Conservation (phyloP, 441 rosid genomes). For the Metrosideros polymorpha region DNA sequence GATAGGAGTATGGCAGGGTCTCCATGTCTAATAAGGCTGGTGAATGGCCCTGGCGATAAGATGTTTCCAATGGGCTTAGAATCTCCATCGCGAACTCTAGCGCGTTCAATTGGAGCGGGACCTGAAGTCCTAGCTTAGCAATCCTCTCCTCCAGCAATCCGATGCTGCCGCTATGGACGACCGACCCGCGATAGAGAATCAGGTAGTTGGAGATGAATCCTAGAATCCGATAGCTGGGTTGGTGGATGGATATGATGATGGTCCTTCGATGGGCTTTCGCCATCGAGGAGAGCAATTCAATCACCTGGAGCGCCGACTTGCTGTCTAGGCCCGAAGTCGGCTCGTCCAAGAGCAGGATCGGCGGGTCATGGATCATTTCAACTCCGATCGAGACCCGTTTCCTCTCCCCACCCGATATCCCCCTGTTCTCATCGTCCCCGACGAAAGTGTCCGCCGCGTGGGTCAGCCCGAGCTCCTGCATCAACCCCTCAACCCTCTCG, state of each 20-base stretch:
- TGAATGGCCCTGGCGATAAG: constrained; percentile 4
- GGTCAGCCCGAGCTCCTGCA: constrained; percentile 45
- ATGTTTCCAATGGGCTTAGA: constrained; percentile 22
- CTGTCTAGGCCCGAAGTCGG: constrained; percentile 70
- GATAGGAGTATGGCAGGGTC: neutral
- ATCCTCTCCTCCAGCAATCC: constrained; percentile 43
- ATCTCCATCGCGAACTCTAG: constrained; percentile 65
- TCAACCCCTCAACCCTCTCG: constrained; percentile 39
- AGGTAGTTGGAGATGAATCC: constrained; percentile 45
- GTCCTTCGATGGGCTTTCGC: constrained; percentile 42
- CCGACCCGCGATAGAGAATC: constrained; percentile 42
- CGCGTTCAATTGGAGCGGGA: constrained; percentile 46
- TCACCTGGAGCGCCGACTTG: constrained; percentile 55
- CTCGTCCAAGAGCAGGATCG: constrained; percentile 51
- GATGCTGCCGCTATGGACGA: constrained; percentile 37
- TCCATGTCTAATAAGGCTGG: neutral
- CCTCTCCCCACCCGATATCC: constrained; percentile 57
- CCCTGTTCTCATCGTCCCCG: constrained; percentile 62
- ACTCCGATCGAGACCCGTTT: constrained; percentile 61
- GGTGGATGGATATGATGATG: constrained; percentile 48
- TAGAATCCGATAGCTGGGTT: constrained; percentile 55
- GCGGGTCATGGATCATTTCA: constrained; percentile 57
- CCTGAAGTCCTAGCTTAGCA: constrained; percentile 30
- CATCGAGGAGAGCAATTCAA: constrained; percentile 49
- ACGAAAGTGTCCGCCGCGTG: constrained; percentile 40